Percentiles rank a stretch among this genome's conserved stretches.
phyloP scores from a whole-genome alignment of 139 green algal species.

The Picochlorum costavermella region DNA sequence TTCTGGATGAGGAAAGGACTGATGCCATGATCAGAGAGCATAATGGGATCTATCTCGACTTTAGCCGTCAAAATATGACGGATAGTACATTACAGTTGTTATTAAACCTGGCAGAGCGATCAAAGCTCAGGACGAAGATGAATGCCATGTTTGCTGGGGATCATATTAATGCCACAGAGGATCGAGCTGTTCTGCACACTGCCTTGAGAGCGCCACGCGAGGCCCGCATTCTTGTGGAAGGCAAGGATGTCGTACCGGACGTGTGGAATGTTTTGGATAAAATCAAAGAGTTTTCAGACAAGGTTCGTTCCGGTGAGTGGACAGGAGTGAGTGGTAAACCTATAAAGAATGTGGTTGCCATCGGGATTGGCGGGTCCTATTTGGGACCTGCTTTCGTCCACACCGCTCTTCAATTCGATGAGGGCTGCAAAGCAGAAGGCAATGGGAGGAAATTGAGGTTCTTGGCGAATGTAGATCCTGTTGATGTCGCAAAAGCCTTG shows the following conservation, averaged over 20 bases:
- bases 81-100: constrained; percentile 52
- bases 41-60: constrained; percentile 82
- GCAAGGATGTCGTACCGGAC: constrained; percentile 81
- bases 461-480: constrained; percentile 97
- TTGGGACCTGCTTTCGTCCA: constrained; percentile 97
- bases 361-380: constrained; percentile 97
- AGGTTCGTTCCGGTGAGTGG: constrained; percentile 69
- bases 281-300: constrained; percentile 86
- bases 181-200: constrained; percentile 92
- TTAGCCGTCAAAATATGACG: constrained; percentile 80
- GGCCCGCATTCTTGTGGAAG: constrained; percentile 32
- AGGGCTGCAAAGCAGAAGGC: constrained; percentile 22
- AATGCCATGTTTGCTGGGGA: constrained; percentile 93
- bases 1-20: constrained; percentile 68
- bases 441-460: constrained; percentile 79
- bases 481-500: constrained; percentile 91
- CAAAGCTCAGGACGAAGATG: constrained; percentile 88
- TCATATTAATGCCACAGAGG: constrained; percentile 92
- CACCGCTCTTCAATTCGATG: constrained; percentile 78
- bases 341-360: constrained; percentile 89
- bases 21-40: constrained; percentile 76
- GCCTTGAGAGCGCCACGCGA: constrained; percentile 78
- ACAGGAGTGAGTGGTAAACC: constrained; percentile 87
- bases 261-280: constrained; percentile 97
- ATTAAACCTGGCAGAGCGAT: constrained; percentile 56